Evolutionary conservation across 257 asterid species (phyloP).

Genomic region (Hygrophila difformis): DNA sequence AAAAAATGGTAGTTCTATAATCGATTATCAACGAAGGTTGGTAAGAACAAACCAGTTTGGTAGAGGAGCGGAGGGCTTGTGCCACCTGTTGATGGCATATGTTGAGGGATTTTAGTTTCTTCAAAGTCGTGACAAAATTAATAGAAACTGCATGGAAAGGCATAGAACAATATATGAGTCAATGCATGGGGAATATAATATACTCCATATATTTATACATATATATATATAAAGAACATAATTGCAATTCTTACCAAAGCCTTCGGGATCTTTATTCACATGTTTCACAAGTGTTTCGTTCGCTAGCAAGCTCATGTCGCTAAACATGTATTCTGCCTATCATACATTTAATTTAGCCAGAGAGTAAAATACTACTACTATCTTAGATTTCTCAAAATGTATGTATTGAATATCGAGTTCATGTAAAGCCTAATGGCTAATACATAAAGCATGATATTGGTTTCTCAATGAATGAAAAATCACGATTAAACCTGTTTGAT

Average conservation of each 20-base stretch:
- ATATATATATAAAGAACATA: too few relatives aligned
- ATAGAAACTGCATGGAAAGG: constrained; percentile 49
- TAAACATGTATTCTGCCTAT: constrained; percentile 92
- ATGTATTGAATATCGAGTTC: too few relatives aligned
- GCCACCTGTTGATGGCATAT: constrained; percentile 62
- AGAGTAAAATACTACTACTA: too few relatives aligned
- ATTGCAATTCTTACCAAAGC: constrained; percentile 52
- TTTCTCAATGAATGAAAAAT: background rate
- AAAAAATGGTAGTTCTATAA: background rate
- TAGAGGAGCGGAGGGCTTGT: constrained; percentile 70
- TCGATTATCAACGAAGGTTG: background rate
- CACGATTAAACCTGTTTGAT: constrained; percentile 60
- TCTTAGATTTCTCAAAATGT: too few relatives aligned
- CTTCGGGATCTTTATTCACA: constrained; percentile 74
- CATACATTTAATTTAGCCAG: background rate
- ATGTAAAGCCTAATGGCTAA: too few relatives aligned
- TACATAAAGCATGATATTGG: background rate
- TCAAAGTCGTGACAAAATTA: constrained; percentile 58
- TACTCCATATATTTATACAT: too few relatives aligned
- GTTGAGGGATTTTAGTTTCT: constrained; percentile 81
- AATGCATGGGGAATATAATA: too few relatives aligned
- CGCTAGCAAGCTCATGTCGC: constrained; percentile 94
- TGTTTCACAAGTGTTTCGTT: constrained; percentile 78
- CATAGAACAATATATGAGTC: too few relatives aligned
- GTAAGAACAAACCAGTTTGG: constrained; percentile 66